Evolutionary conservation across 352 stramenopile genomes (phyloP).

Genomic region (Phytophthora brassicae): DNA sequence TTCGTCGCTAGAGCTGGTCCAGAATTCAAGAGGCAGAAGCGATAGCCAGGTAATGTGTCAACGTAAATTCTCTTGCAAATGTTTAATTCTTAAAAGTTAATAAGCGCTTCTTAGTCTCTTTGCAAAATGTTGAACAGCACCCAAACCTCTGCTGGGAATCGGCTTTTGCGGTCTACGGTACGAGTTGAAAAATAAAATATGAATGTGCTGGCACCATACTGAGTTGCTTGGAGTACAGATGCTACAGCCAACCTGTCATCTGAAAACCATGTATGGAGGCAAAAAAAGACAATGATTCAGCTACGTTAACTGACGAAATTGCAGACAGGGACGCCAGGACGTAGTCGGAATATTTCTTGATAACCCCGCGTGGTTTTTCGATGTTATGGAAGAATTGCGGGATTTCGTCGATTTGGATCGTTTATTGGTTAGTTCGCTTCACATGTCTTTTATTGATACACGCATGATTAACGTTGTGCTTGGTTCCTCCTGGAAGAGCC

Average conservation of each 20-base stretch:
- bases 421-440: conserved; percentile 48
- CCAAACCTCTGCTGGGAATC: conserved; percentile 73
- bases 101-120: conserved; percentile 47
- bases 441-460: background rate
- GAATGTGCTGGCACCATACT: background rate
- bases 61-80: too few species aligned
- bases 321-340: conserved; percentile 67
- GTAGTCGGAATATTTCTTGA: conserved; percentile 72
- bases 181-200: background rate
- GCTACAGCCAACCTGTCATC: conserved; percentile 68
- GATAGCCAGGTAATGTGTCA: conserved; percentile 48
- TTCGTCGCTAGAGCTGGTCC: conserved; percentile 68
- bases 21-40: conserved; percentile 54
- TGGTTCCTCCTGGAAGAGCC: conserved; percentile 36
- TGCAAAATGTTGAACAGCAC: conserved; percentile 80
- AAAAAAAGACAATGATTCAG: background rate
- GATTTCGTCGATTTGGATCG: conserved; percentile 78
- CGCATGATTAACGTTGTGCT: background rate
- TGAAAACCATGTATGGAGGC: conserved; percentile 74
- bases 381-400: conserved; percentile 68
- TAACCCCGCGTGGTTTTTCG: conserved; percentile 84
- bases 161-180: conserved; percentile 79
- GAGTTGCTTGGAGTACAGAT: conserved; percentile 59
- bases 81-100: background rate
- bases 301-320: background rate